Conservation (phyloP, 2,329 filamentous ascomycete species). For the Sclerotinia subarctica region DNA sequence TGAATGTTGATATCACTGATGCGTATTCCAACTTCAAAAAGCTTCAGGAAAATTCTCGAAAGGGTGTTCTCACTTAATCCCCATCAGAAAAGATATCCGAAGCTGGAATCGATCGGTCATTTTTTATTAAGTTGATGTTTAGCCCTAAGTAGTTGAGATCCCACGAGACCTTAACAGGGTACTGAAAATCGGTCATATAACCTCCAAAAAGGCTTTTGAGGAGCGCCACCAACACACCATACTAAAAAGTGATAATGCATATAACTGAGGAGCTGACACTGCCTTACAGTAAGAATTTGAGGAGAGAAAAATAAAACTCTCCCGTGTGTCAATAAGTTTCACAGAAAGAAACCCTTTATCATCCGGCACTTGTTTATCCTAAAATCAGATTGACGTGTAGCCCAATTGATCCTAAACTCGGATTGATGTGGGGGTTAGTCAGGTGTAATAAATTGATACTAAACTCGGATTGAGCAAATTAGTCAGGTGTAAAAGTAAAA, state of each 20-base stretch:
- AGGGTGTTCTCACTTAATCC: not conserved
- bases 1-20: not conserved
- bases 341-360: not conserved
- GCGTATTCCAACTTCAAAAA: not conserved
- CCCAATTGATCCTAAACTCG: not conserved
- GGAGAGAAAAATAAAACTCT: not conserved
- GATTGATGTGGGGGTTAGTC: not conserved
- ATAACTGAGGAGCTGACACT: constrained; percentile 4
- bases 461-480: not conserved
- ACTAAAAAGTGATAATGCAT: not conserved
- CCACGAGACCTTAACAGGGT: constrained; percentile 9
- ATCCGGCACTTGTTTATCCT: not conserved
- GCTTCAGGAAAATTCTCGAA: not conserved
- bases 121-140: constrained; percentile 1
- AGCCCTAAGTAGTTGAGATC: not conserved
- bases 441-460: not conserved
- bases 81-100: not conserved
- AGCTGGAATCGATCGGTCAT: not conserved
- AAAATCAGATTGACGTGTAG: not conserved
- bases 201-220: not conserved
- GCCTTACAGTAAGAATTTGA: not conserved
- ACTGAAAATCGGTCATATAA: constrained; percentile 2
- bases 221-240: not conserved
- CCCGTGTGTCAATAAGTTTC: constrained; percentile 7
- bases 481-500: not conserved